Percentiles rank a stretch among this genome's conserved stretches.
Evolutionary conservation across 202 grass and related monocot species (phyloP).

Genomic region (Bolboschoenoplectus hybrid): DNA sequence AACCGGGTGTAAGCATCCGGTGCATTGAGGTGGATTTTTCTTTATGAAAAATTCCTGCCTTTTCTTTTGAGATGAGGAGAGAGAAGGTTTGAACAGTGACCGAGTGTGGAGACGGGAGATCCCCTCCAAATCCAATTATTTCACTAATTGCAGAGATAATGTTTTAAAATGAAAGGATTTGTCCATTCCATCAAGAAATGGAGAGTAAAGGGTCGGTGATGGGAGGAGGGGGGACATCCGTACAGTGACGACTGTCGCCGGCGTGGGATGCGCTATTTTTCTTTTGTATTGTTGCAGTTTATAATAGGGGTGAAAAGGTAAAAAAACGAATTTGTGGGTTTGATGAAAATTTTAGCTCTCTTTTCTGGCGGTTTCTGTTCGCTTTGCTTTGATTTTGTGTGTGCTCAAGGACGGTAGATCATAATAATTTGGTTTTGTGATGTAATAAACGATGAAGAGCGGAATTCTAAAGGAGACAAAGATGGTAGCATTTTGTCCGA

Average conservation of each 20-base stretch:
- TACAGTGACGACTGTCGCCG: slow-evolving; percentile 73
- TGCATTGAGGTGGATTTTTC: slow-evolving; percentile 24
- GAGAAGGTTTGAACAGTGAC: slow-evolving; percentile 16
- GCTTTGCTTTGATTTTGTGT: slow-evolving; percentile 29
- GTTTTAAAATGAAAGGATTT: background rate
- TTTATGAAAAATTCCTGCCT: slow-evolving; percentile 31
- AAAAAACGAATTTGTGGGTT: background rate
- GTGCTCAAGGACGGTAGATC: background rate
- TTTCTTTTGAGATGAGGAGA: slow-evolving; percentile 21
- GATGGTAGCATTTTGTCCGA: background rate
- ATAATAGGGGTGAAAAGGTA: slow-evolving; percentile 28
- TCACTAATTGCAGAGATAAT: slow-evolving; percentile 1
- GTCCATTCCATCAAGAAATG: slow-evolving; percentile 25
- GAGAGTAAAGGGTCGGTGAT: background rate
- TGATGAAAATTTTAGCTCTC: slow-evolving; percentile 29
- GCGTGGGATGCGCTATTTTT: slow-evolving; percentile 55
- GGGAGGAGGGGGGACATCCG: slow-evolving; percentile 42
- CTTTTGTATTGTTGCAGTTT: slow-evolving; percentile 26
- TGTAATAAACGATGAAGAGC: background rate
- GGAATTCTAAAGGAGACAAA: background rate
- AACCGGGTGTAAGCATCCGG: background rate
- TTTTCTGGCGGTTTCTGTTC: slow-evolving; percentile 22
- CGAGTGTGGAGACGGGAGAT: slow-evolving; percentile 18
- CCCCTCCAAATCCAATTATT: slow-evolving; percentile 19
- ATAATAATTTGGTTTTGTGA: background rate